phyloP scores from a whole-genome alignment of 1,139 yeast genomes.

The Pneumocystis oryctolagi region DNA sequence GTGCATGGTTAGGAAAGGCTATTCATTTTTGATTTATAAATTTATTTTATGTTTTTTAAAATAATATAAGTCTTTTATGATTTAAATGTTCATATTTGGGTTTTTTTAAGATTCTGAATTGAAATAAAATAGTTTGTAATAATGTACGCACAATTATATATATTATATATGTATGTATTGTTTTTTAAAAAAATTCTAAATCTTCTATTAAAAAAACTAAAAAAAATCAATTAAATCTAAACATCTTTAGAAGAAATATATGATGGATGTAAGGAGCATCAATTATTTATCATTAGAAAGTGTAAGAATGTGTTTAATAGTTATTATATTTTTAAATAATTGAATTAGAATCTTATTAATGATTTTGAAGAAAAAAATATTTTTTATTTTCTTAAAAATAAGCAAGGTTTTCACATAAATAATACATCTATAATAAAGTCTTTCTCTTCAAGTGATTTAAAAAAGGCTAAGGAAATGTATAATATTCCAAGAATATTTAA shows the following conservation, averaged over 20 bases:
- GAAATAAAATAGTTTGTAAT: background rate
- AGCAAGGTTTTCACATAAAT: background rate
- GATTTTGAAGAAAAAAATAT: background rate
- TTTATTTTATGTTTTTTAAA: background rate
- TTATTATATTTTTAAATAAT: background rate
- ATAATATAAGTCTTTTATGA: background rate
- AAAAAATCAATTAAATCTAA: background rate
- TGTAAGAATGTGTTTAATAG: background rate
- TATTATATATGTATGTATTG: too few relatives aligned
- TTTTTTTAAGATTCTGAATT: background rate
- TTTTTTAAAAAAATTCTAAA: background rate
- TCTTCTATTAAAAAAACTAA: background rate
- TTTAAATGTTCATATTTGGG: background rate
- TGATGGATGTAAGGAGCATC: background rate
- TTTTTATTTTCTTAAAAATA: background rate
- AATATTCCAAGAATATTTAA: background rate
- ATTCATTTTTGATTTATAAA: background rate
- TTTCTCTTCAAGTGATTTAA: background rate
- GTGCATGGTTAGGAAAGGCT: background rate
- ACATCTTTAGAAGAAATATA: background rate
- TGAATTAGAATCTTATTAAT: background rate
- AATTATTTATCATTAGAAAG: background rate
- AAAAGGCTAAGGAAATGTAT: background rate
- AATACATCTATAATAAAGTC: background rate
- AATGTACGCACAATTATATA: background rate